Percentiles rank a stretch among this genome's conserved stretches.
phyloP scores from a whole-genome alignment of 345 rosid species.

The Lumnitzera racemosa region DNA sequence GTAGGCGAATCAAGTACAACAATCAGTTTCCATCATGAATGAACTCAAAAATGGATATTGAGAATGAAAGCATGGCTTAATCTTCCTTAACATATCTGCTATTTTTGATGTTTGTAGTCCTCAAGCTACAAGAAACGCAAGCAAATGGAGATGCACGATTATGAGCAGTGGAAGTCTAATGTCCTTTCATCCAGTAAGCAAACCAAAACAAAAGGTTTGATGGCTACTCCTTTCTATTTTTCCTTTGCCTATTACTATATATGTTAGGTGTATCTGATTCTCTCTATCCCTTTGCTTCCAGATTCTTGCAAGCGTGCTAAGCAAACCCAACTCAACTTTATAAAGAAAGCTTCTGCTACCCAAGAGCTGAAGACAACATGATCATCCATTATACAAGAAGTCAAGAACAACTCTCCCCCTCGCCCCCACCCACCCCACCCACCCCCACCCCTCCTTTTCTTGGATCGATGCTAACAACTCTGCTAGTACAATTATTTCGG shows the following conservation, averaged over 20 bases:
- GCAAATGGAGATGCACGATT: conserved; percentile 44
- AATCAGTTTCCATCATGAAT: too few relatives aligned
- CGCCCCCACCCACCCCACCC: neutral
- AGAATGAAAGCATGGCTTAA: too few relatives aligned
- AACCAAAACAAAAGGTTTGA: conserved; percentile 37
- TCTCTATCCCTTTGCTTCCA: conserved; percentile 11
- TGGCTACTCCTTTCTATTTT: neutral
- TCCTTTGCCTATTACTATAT: neutral
- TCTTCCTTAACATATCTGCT: neutral
- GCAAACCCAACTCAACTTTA: conserved; percentile 52
- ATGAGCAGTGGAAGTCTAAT: conserved; percentile 75
- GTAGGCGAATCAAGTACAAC: too few relatives aligned
- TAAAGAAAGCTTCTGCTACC: conserved; percentile 32
- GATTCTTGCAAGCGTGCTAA: conserved; percentile 50
- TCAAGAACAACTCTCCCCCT: neutral
- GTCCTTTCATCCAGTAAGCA: conserved; percentile 47
- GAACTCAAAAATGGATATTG: too few relatives aligned
- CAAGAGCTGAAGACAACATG: conserved; percentile 32
- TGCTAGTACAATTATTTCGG: too few relatives aligned
- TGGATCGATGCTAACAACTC: neutral
- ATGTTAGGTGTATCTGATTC: neutral
- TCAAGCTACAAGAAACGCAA: conserved; percentile 65
- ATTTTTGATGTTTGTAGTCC: conserved; percentile 27
- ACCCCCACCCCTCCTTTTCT: neutral
- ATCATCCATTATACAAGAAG: neutral